A percentile compares a stretch with the other conserved stretches of the same genome.
Conservation (phyloP, 192 early-diverging fungal species). For the Neocallimastix lanati region DNA sequence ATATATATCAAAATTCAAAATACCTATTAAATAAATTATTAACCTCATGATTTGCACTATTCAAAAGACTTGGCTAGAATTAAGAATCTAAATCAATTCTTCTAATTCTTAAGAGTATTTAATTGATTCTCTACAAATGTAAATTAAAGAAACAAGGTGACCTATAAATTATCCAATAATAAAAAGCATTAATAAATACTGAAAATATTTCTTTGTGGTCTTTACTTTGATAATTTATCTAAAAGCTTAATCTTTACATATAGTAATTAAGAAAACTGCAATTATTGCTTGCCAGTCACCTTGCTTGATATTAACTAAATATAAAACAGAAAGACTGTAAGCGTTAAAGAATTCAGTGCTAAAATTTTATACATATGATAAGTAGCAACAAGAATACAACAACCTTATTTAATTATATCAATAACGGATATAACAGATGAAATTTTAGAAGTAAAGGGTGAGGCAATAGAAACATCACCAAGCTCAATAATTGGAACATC, state of each 20-base stretch:
- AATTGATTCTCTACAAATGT: constrained; percentile 35
- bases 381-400: constrained; percentile 92
- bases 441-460: constrained; percentile 98
- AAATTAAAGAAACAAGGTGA: constrained; percentile 73
- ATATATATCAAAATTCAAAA: too few species aligned
- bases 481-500: constrained; percentile 85
- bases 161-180: constrained; percentile 88
- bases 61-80: constrained; percentile 87
- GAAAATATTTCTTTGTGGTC: constrained; percentile 91
- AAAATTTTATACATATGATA: constrained; percentile 99
- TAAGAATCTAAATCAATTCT: constrained; percentile 77
- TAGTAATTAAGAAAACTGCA: constrained; percentile 86
- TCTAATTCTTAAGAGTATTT: constrained; percentile 22
- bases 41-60: constrained; percentile 90
- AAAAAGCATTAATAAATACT: constrained; percentile 87
- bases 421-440: constrained; percentile 66
- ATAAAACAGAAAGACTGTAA: constrained; percentile 87
- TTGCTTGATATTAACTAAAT: constrained; percentile 94
- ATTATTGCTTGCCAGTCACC: constrained; percentile 97
- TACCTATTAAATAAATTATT: too few species aligned
- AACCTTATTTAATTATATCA: constrained; percentile 89
- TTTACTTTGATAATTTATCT: constrained; percentile 70
- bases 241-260: constrained; percentile 82
- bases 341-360: constrained; percentile 89
- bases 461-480: constrained; percentile 94